Percentiles rank a stretch among this genome's conserved stretches.
Conservation (phyloP, 2,329 filamentous ascomycete genomes). For the Ophiocordyceps sinensis region DNA sequence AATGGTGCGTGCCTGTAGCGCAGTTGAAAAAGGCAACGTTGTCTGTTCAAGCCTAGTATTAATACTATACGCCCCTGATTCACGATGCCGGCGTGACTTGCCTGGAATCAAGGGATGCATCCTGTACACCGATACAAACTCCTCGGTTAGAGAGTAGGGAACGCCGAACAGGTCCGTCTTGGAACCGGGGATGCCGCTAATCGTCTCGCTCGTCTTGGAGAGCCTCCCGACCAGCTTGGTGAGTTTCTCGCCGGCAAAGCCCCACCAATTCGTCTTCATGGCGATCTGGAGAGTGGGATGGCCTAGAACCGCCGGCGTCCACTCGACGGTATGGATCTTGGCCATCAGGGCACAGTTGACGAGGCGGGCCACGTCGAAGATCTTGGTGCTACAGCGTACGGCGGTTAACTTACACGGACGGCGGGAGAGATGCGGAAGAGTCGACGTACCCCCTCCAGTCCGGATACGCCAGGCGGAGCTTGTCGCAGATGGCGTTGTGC, state of each 20-base stretch:
- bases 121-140: constrained; percentile 1
- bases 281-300: constrained; percentile 16
- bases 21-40: background rate
- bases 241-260: background rate
- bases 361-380: constrained; percentile 6
- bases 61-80: no score
- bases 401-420: background rate
- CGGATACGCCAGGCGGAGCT: background rate
- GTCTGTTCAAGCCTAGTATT: background rate
- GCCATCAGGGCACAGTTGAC: constrained; percentile 32
- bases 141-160: background rate
- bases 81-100: background rate
- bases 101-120: constrained; percentile 1
- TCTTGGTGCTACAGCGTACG: background rate
- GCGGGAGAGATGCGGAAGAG: background rate
- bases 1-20: background rate
- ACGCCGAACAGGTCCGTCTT: background rate
- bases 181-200: background rate
- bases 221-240: background rate
- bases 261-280: constrained; percentile 1
- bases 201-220: background rate
- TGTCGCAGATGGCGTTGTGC: constrained; percentile 1
- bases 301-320: constrained; percentile 30
- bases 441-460: background rate
- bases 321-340: constrained; percentile 34